Evolutionary conservation across 768 basidiomycete genomes (phyloP), one percentile per base, ranked within the genome.

Genomic region (Rhodosporidiobolus sp.): DNA sequence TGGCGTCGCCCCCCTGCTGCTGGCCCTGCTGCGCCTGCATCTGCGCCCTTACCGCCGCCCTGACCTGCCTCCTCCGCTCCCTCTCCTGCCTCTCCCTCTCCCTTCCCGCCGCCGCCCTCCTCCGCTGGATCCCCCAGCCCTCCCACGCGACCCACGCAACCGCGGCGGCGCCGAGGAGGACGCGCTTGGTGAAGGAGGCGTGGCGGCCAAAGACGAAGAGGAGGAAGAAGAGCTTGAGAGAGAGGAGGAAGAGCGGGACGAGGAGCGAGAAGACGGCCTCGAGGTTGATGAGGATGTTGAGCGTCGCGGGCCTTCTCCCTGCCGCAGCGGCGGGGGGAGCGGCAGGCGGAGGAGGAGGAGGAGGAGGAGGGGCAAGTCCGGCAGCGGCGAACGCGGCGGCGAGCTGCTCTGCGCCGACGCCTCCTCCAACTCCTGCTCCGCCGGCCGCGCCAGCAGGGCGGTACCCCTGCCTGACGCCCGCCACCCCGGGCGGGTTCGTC

Each of bases 191-290:
- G 4, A 48, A 30, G 4, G 50, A 58, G 4, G 77, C 78, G 62
- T 77, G 73, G 35, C 77, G 70, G 3, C 75, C 78, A 58, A 79
- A 79, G 63, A 79, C 65, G 60, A 68, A 77, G 32, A 77, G 54
- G 17, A 79, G 67, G 73, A 79, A 76, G 2, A 32, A 63, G 46
- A 79, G 74, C 56, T 79, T 79, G 69, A 76, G 56, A 20, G 69
- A 35, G 48, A 79, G 71, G 71, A 75, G 67, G 54, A 74, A 43
- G 49, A 79, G 65, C 12, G 75, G 78, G 38, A 77, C 20, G 24
- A 75, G 26, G 67, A 77, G 63, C 11, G 71, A 57, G 14, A 71
- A 14, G 38, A 79, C 38, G 10, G 72, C 77, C 6, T 77, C 77
- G 60, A 79, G 63, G 73, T 79, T 76, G 71, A 79, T 73, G 30